Conservation (phyloP, 495 filamentous ascomycete species). For the Terfezia boudieri region DNA sequence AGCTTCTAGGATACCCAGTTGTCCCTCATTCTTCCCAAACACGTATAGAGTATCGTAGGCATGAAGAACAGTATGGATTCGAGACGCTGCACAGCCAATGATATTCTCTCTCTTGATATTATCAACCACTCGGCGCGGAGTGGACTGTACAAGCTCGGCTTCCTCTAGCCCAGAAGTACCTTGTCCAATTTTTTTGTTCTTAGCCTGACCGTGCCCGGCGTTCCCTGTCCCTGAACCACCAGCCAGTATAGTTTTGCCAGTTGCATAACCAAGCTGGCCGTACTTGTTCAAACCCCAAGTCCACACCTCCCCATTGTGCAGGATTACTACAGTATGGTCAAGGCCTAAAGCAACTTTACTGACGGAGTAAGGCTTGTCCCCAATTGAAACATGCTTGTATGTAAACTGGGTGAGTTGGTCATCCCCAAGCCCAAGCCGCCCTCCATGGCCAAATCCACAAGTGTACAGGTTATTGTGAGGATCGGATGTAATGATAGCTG, state of each 20-base stretch:
- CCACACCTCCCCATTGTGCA: constrained; percentile 59
- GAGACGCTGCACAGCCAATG: constrained; percentile 67
- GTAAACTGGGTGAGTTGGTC: constrained; percentile 59
- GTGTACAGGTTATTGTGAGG: constrained; percentile 79
- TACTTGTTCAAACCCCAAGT: constrained; percentile 82
- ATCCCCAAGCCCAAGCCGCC: constrained; percentile 73
- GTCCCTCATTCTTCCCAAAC: constrained; percentile 90
- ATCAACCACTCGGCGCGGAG: constrained; percentile 76
- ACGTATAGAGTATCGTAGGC: constrained; percentile 65
- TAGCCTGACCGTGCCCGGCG: background rate
- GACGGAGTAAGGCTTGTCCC: constrained; percentile 44
- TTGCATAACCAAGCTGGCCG: constrained; percentile 64
- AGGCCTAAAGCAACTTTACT: constrained; percentile 68
- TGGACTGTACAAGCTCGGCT: constrained; percentile 56
- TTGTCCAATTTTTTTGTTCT: background rate
- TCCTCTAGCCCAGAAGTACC: constrained; percentile 23
- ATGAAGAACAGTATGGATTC: constrained; percentile 76
- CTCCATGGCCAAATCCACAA: constrained; percentile 79
- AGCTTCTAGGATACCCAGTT: constrained; percentile 82
- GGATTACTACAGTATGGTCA: constrained; percentile 72
- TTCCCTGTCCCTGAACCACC: constrained; percentile 18
- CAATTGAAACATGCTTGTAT: constrained; percentile 34
- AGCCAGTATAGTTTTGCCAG: constrained; percentile 22
- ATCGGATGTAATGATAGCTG: constrained; percentile 73
- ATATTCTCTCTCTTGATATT: constrained; percentile 68